A percentile compares a stretch with the other conserved stretches of the same genome.
phyloP scores from a whole-genome alignment of 1,284 basidiomycete genomes.

The Veloboletus limbatus region DNA sequence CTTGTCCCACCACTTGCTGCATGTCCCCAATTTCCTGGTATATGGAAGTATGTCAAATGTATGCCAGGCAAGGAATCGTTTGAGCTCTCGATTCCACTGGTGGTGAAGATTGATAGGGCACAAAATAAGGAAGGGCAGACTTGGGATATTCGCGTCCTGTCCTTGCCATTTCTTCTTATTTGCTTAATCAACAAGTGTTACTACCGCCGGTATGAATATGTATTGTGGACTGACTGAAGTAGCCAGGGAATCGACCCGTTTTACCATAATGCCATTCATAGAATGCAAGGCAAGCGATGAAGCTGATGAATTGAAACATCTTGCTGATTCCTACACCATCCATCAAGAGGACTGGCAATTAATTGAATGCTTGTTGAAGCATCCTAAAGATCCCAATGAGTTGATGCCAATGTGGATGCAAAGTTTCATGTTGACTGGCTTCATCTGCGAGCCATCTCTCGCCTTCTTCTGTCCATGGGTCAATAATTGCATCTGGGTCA shows the following conservation, averaged over 20 bases:
- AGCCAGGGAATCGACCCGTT: constrained; percentile 11
- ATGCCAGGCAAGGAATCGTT: neutral
- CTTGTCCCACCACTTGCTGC: neutral
- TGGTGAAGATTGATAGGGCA: neutral
- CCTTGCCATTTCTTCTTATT: neutral
- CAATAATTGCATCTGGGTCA: neutral
- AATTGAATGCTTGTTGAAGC: constrained; percentile 2
- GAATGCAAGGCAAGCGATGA: constrained; percentile 4
- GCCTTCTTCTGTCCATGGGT: constrained; percentile 8
- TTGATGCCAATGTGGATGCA: constrained; percentile 21
- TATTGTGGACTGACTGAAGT: neutral
- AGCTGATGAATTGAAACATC: constrained; percentile 10
- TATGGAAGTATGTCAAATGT: neutral
- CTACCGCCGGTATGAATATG: too few species aligned
- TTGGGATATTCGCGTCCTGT: neutral
- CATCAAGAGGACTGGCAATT: constrained; percentile 12
- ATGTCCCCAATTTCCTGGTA: neutral
- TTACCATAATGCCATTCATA: neutral
- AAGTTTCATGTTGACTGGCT: neutral
- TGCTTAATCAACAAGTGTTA: too few species aligned
- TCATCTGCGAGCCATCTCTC: neutral
- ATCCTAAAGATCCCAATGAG: constrained; percentile 13
- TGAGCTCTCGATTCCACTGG: neutral
- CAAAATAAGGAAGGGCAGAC: neutral
- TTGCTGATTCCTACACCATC: constrained; percentile 17